Evolutionary conservation across 1,139 yeast genomes (phyloP), one percentile per base, ranked within the genome.

Genomic region (Geotrichum carabidarum): DNA sequence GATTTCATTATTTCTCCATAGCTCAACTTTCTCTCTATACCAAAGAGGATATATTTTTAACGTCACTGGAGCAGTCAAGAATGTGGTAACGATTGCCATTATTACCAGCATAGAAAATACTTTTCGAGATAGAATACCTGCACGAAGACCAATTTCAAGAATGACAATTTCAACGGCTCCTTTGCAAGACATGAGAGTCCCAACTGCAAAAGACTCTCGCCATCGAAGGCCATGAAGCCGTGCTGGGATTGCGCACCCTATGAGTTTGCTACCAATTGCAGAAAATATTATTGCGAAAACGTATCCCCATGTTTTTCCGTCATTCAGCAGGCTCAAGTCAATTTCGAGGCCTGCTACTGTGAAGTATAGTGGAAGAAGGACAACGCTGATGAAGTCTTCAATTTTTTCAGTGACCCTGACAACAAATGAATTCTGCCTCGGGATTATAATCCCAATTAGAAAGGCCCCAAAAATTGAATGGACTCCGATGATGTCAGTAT

Each of bases 381-480:
- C 73, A 44, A 84, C 78, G 58, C 84, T 82, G 32, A 86, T 87
- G 53, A 86, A 71, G 65, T 85, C 93, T 68, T 86, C 95, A 69
- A 86, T 79, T 63, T 85, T 82, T 61, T 83, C 87, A 1, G 88
- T 83, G 51, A 86, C 72, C 48, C 77, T 78, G 44, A 84, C 78
- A 18, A 83, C 89, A 65, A 82, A 84, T 12, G 84, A 84, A 62
- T 83, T 81, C 54, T 85, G 89, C 63, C 93, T 76, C 9, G 95
- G 94, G n/a, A 85, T 80, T 56, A 86, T 80, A 30, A 84, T 72
- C 4, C 95, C 95, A 9, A 83, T 81, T 70, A 86, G 77, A 66
- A 86, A 86, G 0, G 93, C 91, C 40, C 94, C 95, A 67, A 86
- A 86, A 64, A 86, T 86, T 0, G 89, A 83, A 66, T 84, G 90